Base-by-base conservation (phyloP, 2,329 filamentous ascomycete species). In the Trichoderma afroharzianum region DNA sequence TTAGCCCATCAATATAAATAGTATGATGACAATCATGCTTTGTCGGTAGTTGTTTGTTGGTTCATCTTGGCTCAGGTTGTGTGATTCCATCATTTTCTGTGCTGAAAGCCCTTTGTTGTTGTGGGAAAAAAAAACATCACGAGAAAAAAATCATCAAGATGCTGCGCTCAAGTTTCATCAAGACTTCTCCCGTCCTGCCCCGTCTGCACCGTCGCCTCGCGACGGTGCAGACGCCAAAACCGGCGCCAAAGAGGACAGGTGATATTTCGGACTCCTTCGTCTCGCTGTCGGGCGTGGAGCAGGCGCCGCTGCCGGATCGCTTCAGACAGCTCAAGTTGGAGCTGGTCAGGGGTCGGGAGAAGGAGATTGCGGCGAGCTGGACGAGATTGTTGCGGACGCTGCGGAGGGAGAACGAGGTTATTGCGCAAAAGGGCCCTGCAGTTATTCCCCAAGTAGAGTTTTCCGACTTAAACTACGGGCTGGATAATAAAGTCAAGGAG, bases 261-360 rank as follows among this genome's bases (percentile, higher is more conserved):
- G 85, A 90, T 74, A 91, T 91, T 39, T 89, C 88, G 0, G 88
- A 89, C 66, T 81, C 88, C 1, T 91, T 91, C 71, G 85, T 85
- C 0, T 91, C 89, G 0, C 80, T 91, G 2, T 88, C 88, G 0
- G 87, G 87, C 0, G 77, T 77, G 2, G 76, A 81, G 8, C 76
- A 80, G 5, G 76, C 80, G 12, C 84, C 86, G 0, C 81, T 91
- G 0, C 88, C 88, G 0, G 81, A 85, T 71, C 82, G 87, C 0
- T 91, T 88, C 75, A 83, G 88, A 8, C 77, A 85, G 26, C 80
- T 90, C 12, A 91, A 91, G 75, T 79, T 81, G n/a, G 80, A 82
- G 0, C 80, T 91, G 12, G 81, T 88, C 0, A 78, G 79, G 2
- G 87, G 86, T 0, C 83, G 84, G 28, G 87, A 89, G 75, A 77